phyloP scores from a whole-genome alignment of 1,284 basidiomycete genomes.

The Acaromyces ingoldii region DNA sequence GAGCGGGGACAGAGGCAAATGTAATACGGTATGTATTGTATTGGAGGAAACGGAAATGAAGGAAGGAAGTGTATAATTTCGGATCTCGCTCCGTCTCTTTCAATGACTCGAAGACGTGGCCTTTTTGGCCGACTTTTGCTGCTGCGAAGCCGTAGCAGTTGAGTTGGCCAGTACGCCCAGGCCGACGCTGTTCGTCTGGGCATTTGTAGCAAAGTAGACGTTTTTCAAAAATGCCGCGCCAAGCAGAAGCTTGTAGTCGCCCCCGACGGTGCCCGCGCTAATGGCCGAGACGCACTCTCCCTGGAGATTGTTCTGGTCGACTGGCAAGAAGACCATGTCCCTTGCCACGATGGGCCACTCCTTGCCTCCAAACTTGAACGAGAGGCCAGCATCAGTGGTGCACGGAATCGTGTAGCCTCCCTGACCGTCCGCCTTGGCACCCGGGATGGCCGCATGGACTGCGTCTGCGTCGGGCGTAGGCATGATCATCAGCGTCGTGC shows the following conservation, averaged over 20 bases:
- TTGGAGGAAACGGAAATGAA: no score
- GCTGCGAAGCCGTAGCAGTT: no score
- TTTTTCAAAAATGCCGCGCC: constrained; percentile 52
- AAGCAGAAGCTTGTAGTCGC: constrained; percentile 65
- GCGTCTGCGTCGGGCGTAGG: constrained; percentile 57
- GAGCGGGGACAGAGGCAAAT: no score
- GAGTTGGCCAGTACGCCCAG: constrained; percentile 59
- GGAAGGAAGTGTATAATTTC: no score
- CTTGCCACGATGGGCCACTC: constrained; percentile 56
- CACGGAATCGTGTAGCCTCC: constrained; percentile 70
- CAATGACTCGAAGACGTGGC: no score
- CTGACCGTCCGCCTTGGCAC: constrained; percentile 55
- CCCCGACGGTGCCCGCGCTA: constrained; percentile 57
- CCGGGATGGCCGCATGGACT: constrained; percentile 62
- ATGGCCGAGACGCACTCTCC: constrained; percentile 74
- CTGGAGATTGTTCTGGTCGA: constrained; percentile 60
- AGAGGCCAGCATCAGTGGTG: constrained; percentile 62
- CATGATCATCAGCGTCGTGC: constrained; percentile 53
- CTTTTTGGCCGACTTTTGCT: no score
- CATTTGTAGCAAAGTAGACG: constrained; percentile 63
- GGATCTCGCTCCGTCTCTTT: no score
- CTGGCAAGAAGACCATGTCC: constrained; percentile 68
- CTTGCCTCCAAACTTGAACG: constrained; percentile 65
- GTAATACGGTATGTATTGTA: no score
- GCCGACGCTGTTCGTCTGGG: constrained; percentile 64